Conservation (phyloP, 1,139 yeast genomes). For the Nakaseomyces kungkrabaensis region DNA sequence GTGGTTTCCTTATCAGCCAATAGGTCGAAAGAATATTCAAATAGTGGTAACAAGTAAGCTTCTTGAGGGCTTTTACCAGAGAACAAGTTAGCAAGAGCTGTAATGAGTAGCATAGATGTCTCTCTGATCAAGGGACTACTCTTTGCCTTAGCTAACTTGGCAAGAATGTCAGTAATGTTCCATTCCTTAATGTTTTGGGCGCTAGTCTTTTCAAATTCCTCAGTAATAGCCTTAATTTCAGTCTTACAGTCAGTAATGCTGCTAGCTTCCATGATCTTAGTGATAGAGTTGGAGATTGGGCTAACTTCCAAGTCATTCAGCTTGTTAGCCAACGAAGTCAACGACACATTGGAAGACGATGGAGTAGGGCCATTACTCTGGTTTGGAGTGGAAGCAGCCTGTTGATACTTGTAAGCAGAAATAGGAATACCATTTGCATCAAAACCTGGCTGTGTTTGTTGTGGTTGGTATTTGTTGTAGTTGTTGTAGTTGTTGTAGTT, state of each 20-base stretch:
- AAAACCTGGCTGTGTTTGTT: constrained; percentile 1
- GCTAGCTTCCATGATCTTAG: constrained; percentile 45
- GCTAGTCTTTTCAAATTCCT: constrained; percentile 36
- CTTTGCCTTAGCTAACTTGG: constrained; percentile 62
- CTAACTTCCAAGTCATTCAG: constrained; percentile 53
- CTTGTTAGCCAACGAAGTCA: constrained; percentile 61
- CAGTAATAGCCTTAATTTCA: constrained; percentile 49
- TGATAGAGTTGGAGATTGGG: constrained; percentile 59
- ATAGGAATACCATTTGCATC: constrained; percentile 7
- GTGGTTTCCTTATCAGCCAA: constrained; percentile 80
- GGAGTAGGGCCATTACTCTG: constrained; percentile 27
- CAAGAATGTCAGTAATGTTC: constrained; percentile 52
- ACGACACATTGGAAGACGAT: constrained; percentile 45
- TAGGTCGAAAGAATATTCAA: constrained; percentile 49
- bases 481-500: constrained; percentile 4
- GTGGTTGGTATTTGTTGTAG: constrained; percentile 4
- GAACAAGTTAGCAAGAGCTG: constrained; percentile 55
- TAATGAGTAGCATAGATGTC: constrained; percentile 56
- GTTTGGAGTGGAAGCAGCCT: constrained; percentile 22
- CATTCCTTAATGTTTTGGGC: constrained; percentile 45
- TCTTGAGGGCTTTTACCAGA: constrained; percentile 59
- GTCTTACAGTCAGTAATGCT: constrained; percentile 57
- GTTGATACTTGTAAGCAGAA: constrained; percentile 12
- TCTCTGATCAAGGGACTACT: constrained; percentile 68
- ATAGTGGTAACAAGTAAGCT: constrained; percentile 55